phyloP scores from a whole-genome alignment of 2,329 filamentous ascomycete genomes.

The Gaeumannomyces tritici region DNA sequence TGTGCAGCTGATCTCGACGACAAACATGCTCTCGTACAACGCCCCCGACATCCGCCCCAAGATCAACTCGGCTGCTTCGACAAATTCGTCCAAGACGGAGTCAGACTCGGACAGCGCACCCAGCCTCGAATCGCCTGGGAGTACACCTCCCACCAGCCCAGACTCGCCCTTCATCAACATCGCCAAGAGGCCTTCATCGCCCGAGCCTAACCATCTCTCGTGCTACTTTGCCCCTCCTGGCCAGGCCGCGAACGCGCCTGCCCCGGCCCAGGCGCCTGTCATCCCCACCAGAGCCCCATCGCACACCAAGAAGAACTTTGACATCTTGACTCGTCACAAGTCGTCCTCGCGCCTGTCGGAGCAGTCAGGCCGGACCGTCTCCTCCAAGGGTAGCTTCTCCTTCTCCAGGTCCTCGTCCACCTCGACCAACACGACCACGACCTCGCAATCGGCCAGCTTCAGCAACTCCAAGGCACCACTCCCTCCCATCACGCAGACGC shows the following conservation, averaged over 20 bases:
- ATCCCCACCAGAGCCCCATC: conserved; percentile 74
- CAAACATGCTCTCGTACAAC: conserved; percentile 93
- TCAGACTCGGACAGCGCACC: conserved; percentile 63
- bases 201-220: conserved; percentile 57
- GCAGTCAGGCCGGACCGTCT: conserved; percentile 40
- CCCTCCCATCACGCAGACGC: conserved; percentile 11
- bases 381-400: conserved; percentile 45
- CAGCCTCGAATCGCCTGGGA: conserved; percentile 40
- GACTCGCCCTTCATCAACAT: conserved; percentile 51
- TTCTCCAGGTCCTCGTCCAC: conserved; percentile 49
- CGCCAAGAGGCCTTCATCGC: conserved; percentile 41
- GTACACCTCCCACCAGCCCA: conserved; percentile 52
- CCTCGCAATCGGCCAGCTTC: conserved; percentile 21
- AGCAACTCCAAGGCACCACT: conserved; percentile 11
- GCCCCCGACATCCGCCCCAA: conserved; percentile 65
- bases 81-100: conserved; percentile 47
- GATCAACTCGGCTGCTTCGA: conserved; percentile 41
- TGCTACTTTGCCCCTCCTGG: conserved; percentile 52
- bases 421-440: conserved; percentile 38
- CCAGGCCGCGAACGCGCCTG: conserved; percentile 30
- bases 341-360: conserved; percentile 43
- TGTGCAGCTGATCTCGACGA: conserved; percentile 81
- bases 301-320: conserved; percentile 78
- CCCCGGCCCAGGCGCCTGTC: conserved; percentile 42
- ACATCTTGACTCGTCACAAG: conserved; percentile 47